phyloP scores from a whole-genome alignment of 2,329 filamentous ascomycete genomes.

The Penicillium digitatum region DNA sequence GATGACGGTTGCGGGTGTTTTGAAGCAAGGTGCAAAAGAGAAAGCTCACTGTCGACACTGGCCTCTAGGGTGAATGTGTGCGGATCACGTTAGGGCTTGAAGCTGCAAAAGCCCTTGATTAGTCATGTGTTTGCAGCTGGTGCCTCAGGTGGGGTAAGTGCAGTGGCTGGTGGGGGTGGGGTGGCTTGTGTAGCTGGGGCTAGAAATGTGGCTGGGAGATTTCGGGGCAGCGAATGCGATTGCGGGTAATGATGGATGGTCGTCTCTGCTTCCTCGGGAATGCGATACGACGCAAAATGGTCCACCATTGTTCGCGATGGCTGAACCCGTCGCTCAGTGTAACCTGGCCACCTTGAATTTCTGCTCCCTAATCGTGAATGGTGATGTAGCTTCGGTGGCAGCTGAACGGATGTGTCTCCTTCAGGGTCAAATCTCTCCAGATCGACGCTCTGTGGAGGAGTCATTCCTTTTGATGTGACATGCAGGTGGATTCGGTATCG shows the following conservation, averaged over 20 bases:
- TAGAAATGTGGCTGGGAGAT: neutral
- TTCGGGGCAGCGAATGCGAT: neutral
- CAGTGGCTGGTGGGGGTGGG: neutral
- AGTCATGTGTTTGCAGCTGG: conserved; percentile 11
- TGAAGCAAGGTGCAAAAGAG: conserved; percentile 20
- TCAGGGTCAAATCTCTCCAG: conserved; percentile 1
- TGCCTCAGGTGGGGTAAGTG: conserved; percentile 8
- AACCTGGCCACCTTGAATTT: conserved; percentile 1
- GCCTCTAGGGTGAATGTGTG: conserved; percentile 19
- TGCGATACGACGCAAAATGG: neutral
- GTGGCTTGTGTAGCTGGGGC: neutral
- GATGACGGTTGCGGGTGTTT: conserved; percentile 49
- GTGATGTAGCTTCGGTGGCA: neutral
- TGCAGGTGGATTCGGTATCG: conserved; percentile 16
- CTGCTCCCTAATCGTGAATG: conserved; percentile 11
- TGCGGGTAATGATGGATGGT: neutral
- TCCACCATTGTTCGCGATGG: neutral
- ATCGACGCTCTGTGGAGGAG: conserved; percentile 4
- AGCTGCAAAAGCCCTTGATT: conserved; percentile 16
- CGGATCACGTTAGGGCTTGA: conserved; percentile 28
- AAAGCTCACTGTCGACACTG: conserved; percentile 18
- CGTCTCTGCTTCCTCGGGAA: conserved; percentile 2
- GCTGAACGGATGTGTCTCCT: neutral
- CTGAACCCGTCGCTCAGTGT: neutral
- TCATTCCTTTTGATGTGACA: conserved; percentile 6